phyloP scores from a whole-genome alignment of 257 asterid genomes.

The Jasminum sambac region DNA sequence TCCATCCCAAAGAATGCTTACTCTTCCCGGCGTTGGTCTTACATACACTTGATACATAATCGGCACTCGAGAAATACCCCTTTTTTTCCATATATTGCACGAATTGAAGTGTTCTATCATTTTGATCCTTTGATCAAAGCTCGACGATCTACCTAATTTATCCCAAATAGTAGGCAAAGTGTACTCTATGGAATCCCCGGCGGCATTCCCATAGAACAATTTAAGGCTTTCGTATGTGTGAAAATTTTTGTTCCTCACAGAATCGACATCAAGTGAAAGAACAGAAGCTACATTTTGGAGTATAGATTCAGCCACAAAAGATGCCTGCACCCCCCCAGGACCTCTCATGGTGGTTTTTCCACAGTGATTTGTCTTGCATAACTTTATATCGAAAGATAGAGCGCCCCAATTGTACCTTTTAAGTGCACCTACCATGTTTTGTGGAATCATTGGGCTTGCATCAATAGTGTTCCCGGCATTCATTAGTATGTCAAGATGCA shows the following conservation, averaged over 20 bases:
- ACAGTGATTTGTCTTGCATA: slow-evolving; percentile 66
- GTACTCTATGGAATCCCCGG: slow-evolving; percentile 46
- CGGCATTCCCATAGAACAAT: slow-evolving; percentile 38
- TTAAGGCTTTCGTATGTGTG: slow-evolving; percentile 60
- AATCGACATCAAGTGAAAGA: slow-evolving; percentile 52
- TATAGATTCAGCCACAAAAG: slow-evolving; percentile 70
- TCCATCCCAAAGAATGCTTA: slow-evolving; percentile 70
- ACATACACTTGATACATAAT: slow-evolving; percentile 36
- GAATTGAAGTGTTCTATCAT: slow-evolving; percentile 44
- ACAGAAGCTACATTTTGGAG: slow-evolving; percentile 57
- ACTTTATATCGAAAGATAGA: slow-evolving; percentile 54
- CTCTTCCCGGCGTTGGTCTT: slow-evolving; percentile 60
- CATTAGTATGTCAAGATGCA: slow-evolving; percentile 60
- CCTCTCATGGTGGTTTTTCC: slow-evolving; percentile 74
- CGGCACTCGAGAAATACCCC: slow-evolving; percentile 77
- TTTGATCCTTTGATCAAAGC: slow-evolving; percentile 34
- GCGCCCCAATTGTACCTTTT: slow-evolving; percentile 76
- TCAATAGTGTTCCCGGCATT: slow-evolving; percentile 60
- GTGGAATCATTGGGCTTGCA: slow-evolving; percentile 53
- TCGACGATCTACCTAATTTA: slow-evolving; percentile 46
- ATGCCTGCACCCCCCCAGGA: slow-evolving; percentile 78
- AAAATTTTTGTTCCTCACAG: slow-evolving; percentile 45
- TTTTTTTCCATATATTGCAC: slow-evolving; percentile 47
- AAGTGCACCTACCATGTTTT: slow-evolving; percentile 34
- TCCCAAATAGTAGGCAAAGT: slow-evolving; percentile 60